A percentile compares a stretch with the other conserved stretches of the same genome.
Conservation (phyloP, 768 basidiomycete species). For the Leccinum obscurum region DNA sequence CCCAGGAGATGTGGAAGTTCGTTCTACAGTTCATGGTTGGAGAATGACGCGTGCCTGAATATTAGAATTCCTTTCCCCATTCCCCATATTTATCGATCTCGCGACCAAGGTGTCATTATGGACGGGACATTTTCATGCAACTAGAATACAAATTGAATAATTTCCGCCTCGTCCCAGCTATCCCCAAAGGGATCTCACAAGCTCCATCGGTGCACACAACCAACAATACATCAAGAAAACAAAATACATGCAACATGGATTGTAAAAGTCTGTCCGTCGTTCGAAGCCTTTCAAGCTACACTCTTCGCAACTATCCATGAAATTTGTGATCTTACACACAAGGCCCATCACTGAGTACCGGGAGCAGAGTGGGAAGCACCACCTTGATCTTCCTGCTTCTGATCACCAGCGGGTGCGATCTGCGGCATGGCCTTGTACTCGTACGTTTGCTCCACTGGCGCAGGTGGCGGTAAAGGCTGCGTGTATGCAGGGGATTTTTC, state of each 20-base stretch:
- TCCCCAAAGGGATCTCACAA: too few species aligned
- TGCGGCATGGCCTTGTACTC: background rate
- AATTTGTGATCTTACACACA: background rate
- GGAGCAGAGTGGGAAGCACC: background rate
- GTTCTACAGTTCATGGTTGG: slow-evolving; percentile 89
- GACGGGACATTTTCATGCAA: background rate
- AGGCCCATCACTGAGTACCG: background rate
- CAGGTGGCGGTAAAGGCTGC: background rate
- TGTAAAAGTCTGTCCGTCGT: background rate
- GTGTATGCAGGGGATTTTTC: background rate
- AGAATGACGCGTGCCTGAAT: slow-evolving; percentile 38
- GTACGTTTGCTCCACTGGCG: background rate
- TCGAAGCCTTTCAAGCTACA: background rate
- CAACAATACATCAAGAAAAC: background rate
- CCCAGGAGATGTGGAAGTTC: slow-evolving; percentile 70
- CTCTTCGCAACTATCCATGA: background rate
- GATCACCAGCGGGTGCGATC: slow-evolving; percentile 2
- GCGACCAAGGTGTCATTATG: background rate
- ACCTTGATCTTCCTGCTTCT: slow-evolving; percentile 8
- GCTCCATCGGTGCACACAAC: background rate
- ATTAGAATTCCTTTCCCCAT: too few species aligned
- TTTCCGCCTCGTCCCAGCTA: background rate
- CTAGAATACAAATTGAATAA: background rate
- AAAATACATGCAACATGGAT: background rate
- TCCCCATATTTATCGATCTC: background rate